Percentiles rank a stretch among this genome's conserved stretches.
Conservation (phyloP, 176 grass and related monocot species). For the Musa troglodytarum region DNA sequence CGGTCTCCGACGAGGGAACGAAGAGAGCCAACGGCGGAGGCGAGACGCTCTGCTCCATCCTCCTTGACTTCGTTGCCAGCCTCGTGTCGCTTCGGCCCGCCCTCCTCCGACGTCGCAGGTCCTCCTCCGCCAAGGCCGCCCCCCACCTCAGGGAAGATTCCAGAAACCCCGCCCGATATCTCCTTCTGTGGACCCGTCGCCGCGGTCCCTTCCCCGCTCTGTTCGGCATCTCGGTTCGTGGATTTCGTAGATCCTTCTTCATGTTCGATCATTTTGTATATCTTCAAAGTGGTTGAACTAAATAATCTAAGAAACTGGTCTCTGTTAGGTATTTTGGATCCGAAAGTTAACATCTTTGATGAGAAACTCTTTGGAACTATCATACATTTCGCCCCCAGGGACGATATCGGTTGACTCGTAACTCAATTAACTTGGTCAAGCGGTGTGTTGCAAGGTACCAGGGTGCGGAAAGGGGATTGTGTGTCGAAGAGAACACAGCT, state of each 20-base stretch:
- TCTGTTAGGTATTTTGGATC: too few relatives aligned
- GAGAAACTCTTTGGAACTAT: too few relatives aligned
- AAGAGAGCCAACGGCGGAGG: not conserved
- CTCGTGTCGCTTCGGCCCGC: constrained; percentile 18
- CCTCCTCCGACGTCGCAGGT: constrained; percentile 29
- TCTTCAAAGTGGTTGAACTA: not conserved
- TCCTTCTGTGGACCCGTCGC: constrained; percentile 43
- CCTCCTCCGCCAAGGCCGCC: constrained; percentile 22
- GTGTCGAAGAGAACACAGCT: too few relatives aligned
- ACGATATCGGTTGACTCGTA: too few relatives aligned
- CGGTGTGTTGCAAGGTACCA: too few relatives aligned
- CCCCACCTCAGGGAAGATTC: constrained; percentile 29
- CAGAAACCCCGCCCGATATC: constrained; percentile 27
- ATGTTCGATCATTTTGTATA: too few relatives aligned
- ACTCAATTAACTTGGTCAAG: too few relatives aligned
- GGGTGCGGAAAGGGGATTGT: too few relatives aligned
- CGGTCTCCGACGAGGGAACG: not conserved
- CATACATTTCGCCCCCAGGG: too few relatives aligned
- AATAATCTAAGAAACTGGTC: not conserved
- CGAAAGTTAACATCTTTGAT: too few relatives aligned
- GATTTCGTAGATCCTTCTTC: not conserved
- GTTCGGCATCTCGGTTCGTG: constrained; percentile 51
- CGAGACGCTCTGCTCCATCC: constrained; percentile 7
- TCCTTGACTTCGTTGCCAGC: constrained; percentile 24
- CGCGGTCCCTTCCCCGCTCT: constrained; percentile 37